Evolutionary conservation across 2,329 filamentous ascomycete genomes (phyloP).

Genomic region (Podosphaera fusca): DNA sequence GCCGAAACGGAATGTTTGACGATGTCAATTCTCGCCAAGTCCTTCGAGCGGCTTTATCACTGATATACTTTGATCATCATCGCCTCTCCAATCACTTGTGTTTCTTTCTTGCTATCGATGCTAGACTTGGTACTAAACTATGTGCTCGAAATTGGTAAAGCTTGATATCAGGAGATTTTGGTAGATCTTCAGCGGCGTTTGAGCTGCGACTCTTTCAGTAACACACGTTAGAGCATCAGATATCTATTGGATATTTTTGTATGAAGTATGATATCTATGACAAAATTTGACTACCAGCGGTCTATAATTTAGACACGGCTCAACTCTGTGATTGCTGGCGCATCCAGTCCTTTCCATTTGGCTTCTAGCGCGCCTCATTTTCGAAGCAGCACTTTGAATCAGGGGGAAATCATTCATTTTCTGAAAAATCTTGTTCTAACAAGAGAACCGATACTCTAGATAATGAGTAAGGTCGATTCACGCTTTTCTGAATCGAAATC

Average conservation of each 20-base stretch:
- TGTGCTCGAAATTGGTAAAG: not conserved
- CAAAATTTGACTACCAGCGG: not conserved
- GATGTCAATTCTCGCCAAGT: not conserved
- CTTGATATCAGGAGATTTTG: not conserved
- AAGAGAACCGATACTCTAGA: not conserved
- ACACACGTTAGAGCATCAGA: not conserved
- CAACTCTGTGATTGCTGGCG: not conserved
- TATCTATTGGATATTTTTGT: not conserved
- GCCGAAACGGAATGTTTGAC: not conserved
- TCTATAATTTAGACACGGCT: not conserved
- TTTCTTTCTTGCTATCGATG: not conserved
- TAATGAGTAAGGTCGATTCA: not conserved
- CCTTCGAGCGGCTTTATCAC: not conserved
- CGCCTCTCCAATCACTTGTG: not conserved
- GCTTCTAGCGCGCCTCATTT: not conserved
- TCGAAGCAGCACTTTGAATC: not conserved
- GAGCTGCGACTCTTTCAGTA: no score
- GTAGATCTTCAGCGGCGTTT: not conserved
- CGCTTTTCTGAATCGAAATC: not conserved
- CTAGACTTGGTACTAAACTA: not conserved
- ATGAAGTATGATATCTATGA: not conserved
- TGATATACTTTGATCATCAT: not conserved
- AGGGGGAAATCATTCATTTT: not conserved
- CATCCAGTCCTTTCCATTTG: not conserved
- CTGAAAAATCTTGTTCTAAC: not conserved